Base-by-base conservation (phyloP, 176 grass and related monocot genomes). In the Elymus sibiricus region DNA sequence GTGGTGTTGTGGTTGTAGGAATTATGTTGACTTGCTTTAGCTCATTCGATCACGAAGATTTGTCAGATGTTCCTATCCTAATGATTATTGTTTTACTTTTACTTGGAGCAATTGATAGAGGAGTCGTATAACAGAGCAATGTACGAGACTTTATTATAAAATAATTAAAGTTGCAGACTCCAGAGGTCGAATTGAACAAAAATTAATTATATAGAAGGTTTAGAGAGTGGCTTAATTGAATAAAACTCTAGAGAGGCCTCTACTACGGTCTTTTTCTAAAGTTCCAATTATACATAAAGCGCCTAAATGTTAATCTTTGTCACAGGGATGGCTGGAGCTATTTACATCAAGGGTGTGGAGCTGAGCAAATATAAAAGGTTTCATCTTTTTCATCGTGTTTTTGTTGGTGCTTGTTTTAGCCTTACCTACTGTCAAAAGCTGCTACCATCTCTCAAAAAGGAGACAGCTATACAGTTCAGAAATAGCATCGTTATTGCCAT, bases 341-440 rank as follows among this genome's bases (percentile, higher is more conserved):
- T 96, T 59, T 90, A 88, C 46, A 90, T 96, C 77, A 93, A 90
- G 64, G 94, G 91, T 66, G 80, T 96, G 63, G 89, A 90, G 27
- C 78, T 85, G 47, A 86, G 77, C 64, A 93, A 93, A 80, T 93
- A 95, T 77, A 93, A 89, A 86, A 95, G 94, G 94, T 93, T 22
- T 12, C 68, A 28, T 80, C 82, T 60, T 53, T 26, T 60, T 65
- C 28, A n/a, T 87, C 86, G 17, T 43, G 66, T 67, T 16, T 76
- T 75, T 76, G 22, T 13, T 25, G 59, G 27, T 53, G 9, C 34
- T 43, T 88, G 34, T 22, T 70, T 77, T 90, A 27, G 28, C 19
- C 11, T 77, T 70, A 72, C 61, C 39, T 47, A 17, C 34, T 24
- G 13, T 82, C 40, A 39, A 56, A 22, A 55, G 17, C 49, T 55